Conservation (phyloP, 192 early-diverging fungal genomes). For the Allomyces javanicus region DNA sequence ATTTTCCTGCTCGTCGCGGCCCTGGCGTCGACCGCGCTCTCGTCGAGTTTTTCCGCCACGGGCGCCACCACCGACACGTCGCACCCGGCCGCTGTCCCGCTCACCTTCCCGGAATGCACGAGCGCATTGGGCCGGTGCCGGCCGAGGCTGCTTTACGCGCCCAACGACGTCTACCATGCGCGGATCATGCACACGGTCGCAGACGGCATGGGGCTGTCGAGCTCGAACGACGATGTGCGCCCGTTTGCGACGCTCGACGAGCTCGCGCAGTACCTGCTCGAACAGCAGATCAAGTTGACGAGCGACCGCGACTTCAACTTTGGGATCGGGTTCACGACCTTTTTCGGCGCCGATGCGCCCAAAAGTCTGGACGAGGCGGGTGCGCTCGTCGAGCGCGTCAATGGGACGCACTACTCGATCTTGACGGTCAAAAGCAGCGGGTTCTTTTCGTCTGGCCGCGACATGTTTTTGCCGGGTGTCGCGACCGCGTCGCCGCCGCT, state of each 20-base stretch:
- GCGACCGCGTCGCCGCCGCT: not conserved
- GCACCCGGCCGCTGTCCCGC: not conserved
- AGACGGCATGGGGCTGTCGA: not conserved
- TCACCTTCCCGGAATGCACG: not conserved
- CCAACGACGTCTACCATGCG: not conserved
- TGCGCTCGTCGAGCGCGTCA: not conserved
- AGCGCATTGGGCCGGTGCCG: not conserved
- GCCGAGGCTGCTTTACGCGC: not conserved
- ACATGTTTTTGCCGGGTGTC: not conserved
- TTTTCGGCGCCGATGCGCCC: not conserved
- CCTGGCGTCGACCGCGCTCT: not conserved
- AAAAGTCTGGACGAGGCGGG: not conserved
- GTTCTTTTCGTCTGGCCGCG: not conserved
- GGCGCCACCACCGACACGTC: not conserved
- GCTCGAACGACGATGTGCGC: not conserved
- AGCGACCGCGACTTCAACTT: not conserved
- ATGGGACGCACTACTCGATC: not conserved
- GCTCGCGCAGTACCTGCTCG: not conserved
- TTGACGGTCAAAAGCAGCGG: not conserved
- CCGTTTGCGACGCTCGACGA: not conserved
- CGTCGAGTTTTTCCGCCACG: not conserved
- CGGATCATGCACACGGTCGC: not conserved
- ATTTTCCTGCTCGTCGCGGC: not conserved
- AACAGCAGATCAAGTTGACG: not conserved
- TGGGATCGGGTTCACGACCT: not conserved